Base-by-base conservation (phyloP, 2,329 filamentous ascomycete species). In the Hymenoscyphus albidus region DNA sequence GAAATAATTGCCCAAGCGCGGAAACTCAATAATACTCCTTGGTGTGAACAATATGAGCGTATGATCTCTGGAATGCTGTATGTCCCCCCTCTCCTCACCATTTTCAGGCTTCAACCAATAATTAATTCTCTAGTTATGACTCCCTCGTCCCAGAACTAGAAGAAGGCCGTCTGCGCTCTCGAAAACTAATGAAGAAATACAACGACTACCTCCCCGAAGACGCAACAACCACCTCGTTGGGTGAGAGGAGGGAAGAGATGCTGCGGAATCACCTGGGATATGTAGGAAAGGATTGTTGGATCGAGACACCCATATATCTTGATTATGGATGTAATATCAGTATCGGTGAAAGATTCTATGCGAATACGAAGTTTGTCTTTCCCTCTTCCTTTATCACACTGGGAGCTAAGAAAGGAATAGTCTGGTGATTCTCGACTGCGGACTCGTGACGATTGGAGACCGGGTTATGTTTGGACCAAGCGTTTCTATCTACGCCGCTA, bases 401-500 rank as follows among this genome's bases (percentile, higher is more conserved):
- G 4, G 13, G 31, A 58, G 38, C 57, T 42, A 57, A 51, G 10
- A 3, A 35, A 12, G 18, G 35, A 39, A 35, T 13, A 67, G 65
- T 58, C 58, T 66, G 48, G 55, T 63, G 9, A 63, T 93, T 65
- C 78, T 93, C 14, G 91, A 94, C 74, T 92, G 87, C n/a, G 89
- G 86, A 68, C 78, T 86, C 3, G 87, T 93, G 54, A 80, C 76
- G 61, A 69, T 70, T 42, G 69, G 69, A n/a, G 57, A 69, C 40
- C 64, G 67, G 3, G 62, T 65, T 10, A 64, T 65, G 83, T 80
- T 93, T 62, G 91, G 89, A 0, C 89, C 91, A 0, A 88, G 86
- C 70, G 89, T 93, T 0, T 85, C 81, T 59, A 83, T 94, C 63
- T 91, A 85, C 72, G 84, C 86, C 3, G 91, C 85, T 0, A 89